Conservation (phyloP, 1,139 yeast species). For the Magnusiomyces suaveolens region DNA sequence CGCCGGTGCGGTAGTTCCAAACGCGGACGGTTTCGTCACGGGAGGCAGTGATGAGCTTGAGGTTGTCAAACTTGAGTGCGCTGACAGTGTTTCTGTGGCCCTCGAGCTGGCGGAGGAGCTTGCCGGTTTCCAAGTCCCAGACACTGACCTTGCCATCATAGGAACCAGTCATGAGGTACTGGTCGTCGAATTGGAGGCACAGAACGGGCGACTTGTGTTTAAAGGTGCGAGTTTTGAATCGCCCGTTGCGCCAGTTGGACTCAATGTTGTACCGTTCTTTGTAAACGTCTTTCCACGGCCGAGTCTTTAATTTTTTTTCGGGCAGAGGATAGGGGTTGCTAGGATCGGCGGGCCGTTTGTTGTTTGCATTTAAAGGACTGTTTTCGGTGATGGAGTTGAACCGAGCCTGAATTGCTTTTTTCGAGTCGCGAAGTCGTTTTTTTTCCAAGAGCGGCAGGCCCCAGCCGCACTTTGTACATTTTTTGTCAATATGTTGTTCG, state of each 20-base stretch:
- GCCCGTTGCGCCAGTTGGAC: conserved; percentile 87
- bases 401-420: conserved; percentile 27
- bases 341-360: conserved; percentile 45
- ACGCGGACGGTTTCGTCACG: conserved; percentile 85
- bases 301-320: conserved; percentile 33
- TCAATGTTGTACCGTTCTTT: conserved; percentile 85
- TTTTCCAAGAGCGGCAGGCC: conserved; percentile 75
- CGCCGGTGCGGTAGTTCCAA: conserved; percentile 93
- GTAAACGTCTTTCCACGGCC: conserved; percentile 96
- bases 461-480: conserved; percentile 98
- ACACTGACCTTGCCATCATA: conserved; percentile 81
- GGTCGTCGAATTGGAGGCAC: conserved; percentile 71
- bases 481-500: conserved; percentile 93
- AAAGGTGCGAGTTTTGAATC: conserved; percentile 53
- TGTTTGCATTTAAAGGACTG: background rate
- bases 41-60: conserved; percentile 85
- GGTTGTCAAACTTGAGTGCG: conserved; percentile 74
- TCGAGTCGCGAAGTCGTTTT: conserved; percentile 30
- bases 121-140: conserved; percentile 79
- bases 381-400: conserved; percentile 11
- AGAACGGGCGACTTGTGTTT: conserved; percentile 81
- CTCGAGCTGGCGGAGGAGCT: conserved; percentile 59
- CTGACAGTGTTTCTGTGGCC: conserved; percentile 86
- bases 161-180: conserved; percentile 79
- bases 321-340: too few species aligned